Conservation (phyloP, 257 asterid species). For the Cinchona pubescens region DNA sequence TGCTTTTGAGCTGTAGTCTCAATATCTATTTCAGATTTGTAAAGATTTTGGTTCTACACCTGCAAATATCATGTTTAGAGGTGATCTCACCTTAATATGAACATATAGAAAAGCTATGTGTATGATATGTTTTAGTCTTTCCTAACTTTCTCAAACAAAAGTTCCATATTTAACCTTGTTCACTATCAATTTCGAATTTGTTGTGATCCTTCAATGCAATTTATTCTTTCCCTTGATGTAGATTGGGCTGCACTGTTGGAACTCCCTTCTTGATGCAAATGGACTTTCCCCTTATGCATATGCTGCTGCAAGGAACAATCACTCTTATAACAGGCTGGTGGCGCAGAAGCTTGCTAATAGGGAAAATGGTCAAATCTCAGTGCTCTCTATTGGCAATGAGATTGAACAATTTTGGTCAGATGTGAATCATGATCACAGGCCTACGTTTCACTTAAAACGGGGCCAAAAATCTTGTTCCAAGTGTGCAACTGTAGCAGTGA, state of each 20-base stretch:
- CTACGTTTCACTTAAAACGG: constrained; percentile 10
- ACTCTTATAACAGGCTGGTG: constrained; percentile 60
- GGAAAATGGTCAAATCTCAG: constrained; percentile 44
- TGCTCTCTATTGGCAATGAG: constrained; percentile 45
- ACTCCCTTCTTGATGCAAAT: constrained; percentile 56
- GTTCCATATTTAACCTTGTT: not conserved
- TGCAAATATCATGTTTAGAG: not conserved
- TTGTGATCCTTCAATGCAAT: not conserved
- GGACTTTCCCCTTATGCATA: constrained; percentile 78
- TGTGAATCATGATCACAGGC: constrained; percentile 19
- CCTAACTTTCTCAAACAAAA: not conserved
- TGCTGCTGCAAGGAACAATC: constrained; percentile 67
- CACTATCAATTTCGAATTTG: not conserved
- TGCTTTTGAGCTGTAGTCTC: not conserved
- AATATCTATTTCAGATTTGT: not conserved
- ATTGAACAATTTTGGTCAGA: constrained; percentile 30
- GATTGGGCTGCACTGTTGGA: constrained; percentile 77
- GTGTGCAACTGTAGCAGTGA: constrained; percentile 51
- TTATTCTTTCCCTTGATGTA: constrained; percentile 20
- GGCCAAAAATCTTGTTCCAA: constrained; percentile 54
- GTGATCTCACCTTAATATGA: not conserved
- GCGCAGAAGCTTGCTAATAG: constrained; percentile 50
- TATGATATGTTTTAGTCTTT: not conserved
- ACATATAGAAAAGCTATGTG: not conserved
- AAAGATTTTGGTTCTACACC: not conserved